These are phyloP conservation scores for Acer campestre DNA, from an alignment of 345 rosid species.

Conservation along the genomic window DNA sequence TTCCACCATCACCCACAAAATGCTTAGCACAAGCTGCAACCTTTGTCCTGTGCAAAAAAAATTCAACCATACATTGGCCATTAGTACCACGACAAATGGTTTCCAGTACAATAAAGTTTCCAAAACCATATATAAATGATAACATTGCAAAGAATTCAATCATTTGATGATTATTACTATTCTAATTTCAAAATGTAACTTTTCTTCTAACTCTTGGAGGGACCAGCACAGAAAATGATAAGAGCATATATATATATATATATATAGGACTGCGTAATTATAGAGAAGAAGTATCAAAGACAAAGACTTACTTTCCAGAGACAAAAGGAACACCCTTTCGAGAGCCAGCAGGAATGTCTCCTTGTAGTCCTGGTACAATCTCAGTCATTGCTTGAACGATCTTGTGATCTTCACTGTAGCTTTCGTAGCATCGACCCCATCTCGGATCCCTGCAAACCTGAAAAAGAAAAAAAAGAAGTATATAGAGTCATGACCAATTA, in stretches of 20 bases:
- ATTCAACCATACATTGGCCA: not conserved
- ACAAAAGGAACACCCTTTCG: constrained; percentile 62
- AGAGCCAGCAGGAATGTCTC: constrained; percentile 57
- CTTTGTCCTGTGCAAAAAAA: constrained; percentile 48
- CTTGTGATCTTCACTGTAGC: constrained; percentile 51
- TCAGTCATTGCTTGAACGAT: constrained; percentile 76
- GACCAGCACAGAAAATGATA: no score
- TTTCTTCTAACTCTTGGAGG: no score
- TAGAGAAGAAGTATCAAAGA: not conserved
- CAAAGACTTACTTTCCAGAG: constrained; percentile 61
- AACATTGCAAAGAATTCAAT: not conserved
- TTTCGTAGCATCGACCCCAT: no score
- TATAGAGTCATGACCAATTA: not conserved
- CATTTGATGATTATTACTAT: no score
- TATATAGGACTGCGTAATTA: not conserved
- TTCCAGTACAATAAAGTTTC: not conserved
- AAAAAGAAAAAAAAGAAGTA: not conserved
- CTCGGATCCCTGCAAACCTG: constrained; percentile 88
- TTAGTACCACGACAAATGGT: not conserved
- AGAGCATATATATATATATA: not conserved
- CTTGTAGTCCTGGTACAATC: constrained; percentile 79
- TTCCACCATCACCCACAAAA: constrained; percentile 96
- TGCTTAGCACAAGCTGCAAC: constrained; percentile 97
- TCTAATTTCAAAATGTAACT: not conserved
- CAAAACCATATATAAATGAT: no score